These are phyloP conservation scores for Castanea sativa DNA, from an alignment of 306 rosid species.

Conservation along the genomic window DNA sequence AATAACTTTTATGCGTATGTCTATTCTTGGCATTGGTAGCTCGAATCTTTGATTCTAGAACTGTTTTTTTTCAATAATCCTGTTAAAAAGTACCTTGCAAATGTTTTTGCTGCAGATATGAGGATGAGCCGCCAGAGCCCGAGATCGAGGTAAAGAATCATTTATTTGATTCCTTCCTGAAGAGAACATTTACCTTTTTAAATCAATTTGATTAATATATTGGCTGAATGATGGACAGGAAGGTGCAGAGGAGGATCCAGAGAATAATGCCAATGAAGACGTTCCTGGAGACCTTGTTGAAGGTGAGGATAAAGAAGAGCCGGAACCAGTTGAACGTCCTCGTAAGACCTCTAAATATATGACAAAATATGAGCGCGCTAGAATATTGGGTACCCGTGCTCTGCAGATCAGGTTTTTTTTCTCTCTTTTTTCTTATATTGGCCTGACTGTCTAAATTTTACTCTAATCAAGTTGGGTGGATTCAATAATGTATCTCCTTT, in stretches of 20 bases:
- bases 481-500: constrained; percentile 2
- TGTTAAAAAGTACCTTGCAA: not conserved
- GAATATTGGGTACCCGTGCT: constrained; percentile 95
- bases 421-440: not conserved
- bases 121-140: constrained; percentile 87
- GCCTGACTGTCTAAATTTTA: not conserved
- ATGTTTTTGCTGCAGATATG: constrained; percentile 49
- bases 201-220: not conserved
- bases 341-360: constrained; percentile 82
- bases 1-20: not conserved
- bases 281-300: constrained; percentile 55
- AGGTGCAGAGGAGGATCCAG: constrained; percentile 84
- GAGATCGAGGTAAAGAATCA: constrained; percentile 62
- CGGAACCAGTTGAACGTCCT: constrained; percentile 45
- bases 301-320: constrained; percentile 54
- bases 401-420: constrained; percentile 77
- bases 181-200: not conserved
- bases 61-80: not conserved
- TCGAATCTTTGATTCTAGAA: not conserved
- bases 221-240: constrained; percentile 49
- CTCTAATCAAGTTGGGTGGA: not conserved
- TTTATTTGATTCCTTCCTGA: not conserved
- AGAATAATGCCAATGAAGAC: constrained; percentile 62
- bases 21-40: not conserved
- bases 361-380: constrained; percentile 93